Evolutionary conservation across 306 rosid species (phyloP).

Genomic region (Sicyos baderoa): DNA sequence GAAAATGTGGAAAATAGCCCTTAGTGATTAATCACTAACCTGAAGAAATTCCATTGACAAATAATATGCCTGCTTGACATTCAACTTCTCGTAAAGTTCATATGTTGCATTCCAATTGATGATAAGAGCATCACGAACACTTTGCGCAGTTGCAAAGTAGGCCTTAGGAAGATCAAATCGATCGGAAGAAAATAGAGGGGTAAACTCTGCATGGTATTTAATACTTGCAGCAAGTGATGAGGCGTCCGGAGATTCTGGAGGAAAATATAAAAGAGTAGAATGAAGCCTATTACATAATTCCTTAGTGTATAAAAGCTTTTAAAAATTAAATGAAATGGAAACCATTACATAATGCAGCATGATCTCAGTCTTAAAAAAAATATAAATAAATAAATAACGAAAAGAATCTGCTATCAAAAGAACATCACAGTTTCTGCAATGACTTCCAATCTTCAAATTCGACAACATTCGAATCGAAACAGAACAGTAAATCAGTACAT

Average conservation of each 20-base stretch:
- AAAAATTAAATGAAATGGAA: not conserved
- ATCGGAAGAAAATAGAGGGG: conserved; percentile 73
- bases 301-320: not conserved
- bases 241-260: conserved; percentile 55
- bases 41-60: conserved; percentile 96
- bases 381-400: not conserved
- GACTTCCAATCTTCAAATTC: not conserved
- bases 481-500: not conserved
- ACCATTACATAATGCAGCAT: not conserved
- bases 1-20: conserved; percentile 4
- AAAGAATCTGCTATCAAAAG: not conserved
- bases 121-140: conserved; percentile 76
- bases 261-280: conserved; percentile 19
- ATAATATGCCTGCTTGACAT: conserved; percentile 92
- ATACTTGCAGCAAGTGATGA: conserved; percentile 69
- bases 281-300: not conserved
- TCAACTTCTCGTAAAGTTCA: conserved; percentile 53
- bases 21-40: conserved; percentile 39
- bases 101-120: conserved; percentile 85
- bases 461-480: not conserved
- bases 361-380: not conserved
- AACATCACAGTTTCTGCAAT: not conserved
- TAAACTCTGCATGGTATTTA: conserved; percentile 92
- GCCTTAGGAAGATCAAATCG: conserved; percentile 68
- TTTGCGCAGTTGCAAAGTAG: conserved; percentile 80